Conservation (phyloP, 192 early-diverging fungal genomes). For the Rhizophagus prolifer region DNA sequence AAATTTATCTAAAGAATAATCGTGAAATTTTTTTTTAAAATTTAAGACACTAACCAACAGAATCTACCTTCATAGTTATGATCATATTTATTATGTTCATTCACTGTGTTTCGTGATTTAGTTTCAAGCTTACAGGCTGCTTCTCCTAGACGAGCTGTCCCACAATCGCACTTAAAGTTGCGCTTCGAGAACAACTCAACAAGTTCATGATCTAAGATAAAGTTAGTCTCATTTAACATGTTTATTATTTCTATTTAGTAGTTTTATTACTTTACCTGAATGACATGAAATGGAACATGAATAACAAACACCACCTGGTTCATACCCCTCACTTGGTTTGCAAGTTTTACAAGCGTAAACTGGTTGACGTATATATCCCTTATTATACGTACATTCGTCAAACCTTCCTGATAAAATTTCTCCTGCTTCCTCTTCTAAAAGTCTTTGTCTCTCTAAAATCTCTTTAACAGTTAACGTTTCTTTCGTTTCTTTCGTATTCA, state of each 20-base stretch:
- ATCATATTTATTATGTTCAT: conserved; percentile 75
- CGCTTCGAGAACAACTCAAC: conserved; percentile 86
- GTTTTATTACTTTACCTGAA: conserved; percentile 27
- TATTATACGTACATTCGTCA: conserved; percentile 70
- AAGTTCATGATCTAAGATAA: conserved; percentile 75
- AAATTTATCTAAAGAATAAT: not conserved
- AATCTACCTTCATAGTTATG: conserved; percentile 83
- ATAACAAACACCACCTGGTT: conserved; percentile 67
- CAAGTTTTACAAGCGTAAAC: conserved; percentile 86
- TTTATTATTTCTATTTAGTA: not conserved
- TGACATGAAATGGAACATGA: conserved; percentile 80
- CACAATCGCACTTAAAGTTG: conserved; percentile 89
- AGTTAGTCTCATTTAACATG: not conserved
- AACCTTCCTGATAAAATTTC: conserved; percentile 67
- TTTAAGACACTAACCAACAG: conserved; percentile 58
- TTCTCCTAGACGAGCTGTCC: conserved; percentile 53
- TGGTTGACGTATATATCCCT: conserved; percentile 76
- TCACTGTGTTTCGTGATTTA: conserved; percentile 45
- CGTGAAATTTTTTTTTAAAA: not conserved
- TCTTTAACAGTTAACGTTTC: conserved; percentile 42
- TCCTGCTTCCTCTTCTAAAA: conserved; percentile 45
- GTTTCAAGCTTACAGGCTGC: conserved; percentile 44
- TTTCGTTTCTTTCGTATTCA: conserved; percentile 29
- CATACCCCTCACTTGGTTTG: conserved; percentile 34
- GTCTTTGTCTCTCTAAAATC: conserved; percentile 39